phyloP scores from a whole-genome alignment of 129 eudicot genomes.

The Lactuca saligna region DNA sequence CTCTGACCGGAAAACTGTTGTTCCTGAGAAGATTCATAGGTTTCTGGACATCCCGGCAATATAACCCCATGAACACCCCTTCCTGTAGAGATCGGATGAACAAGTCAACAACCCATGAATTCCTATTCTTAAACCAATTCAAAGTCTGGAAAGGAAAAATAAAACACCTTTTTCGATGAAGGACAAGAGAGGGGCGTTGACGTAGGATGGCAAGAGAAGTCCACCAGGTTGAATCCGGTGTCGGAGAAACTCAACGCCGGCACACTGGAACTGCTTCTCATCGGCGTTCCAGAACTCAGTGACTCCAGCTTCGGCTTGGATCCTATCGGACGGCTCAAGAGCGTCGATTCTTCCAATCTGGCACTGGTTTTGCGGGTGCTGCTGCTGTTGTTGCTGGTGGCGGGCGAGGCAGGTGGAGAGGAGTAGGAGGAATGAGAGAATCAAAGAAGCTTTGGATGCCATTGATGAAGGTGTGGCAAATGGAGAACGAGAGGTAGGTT shows the following conservation, averaged over 20 bases:
- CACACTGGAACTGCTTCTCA: slow-evolving; percentile 53
- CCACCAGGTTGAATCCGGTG: slow-evolving; percentile 46
- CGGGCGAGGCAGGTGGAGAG: slow-evolving; percentile 28
- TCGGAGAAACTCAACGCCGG: slow-evolving; percentile 56
- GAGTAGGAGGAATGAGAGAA: slow-evolving; percentile 21
- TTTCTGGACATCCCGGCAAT: slow-evolving; percentile 67
- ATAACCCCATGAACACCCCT: slow-evolving; percentile 44
- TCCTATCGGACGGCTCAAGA: slow-evolving; percentile 39
- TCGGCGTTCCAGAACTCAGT: slow-evolving; percentile 58
- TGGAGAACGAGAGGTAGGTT: slow-evolving; percentile 4
- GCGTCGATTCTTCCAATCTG: slow-evolving; percentile 44
- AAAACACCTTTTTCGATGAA: slow-evolving; percentile 45
- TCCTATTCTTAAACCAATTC: not conserved
- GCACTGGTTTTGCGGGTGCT: slow-evolving; percentile 43
- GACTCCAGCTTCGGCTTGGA: slow-evolving; percentile 65
- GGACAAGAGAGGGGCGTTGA: slow-evolving; percentile 48
- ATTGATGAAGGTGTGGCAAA: slow-evolving; percentile 24
- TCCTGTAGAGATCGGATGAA: slow-evolving; percentile 31
- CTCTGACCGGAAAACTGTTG: slow-evolving; percentile 21
- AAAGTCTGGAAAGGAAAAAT: not conserved
- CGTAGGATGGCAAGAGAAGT: slow-evolving; percentile 61
- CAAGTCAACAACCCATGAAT: not conserved
- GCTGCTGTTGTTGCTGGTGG: slow-evolving; percentile 9
- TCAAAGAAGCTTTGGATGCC: slow-evolving; percentile 30
- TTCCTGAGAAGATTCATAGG: slow-evolving; percentile 43